phyloP scores from a whole-genome alignment of 2,329 filamentous ascomycete genomes.

The Scedosporium boydii region DNA sequence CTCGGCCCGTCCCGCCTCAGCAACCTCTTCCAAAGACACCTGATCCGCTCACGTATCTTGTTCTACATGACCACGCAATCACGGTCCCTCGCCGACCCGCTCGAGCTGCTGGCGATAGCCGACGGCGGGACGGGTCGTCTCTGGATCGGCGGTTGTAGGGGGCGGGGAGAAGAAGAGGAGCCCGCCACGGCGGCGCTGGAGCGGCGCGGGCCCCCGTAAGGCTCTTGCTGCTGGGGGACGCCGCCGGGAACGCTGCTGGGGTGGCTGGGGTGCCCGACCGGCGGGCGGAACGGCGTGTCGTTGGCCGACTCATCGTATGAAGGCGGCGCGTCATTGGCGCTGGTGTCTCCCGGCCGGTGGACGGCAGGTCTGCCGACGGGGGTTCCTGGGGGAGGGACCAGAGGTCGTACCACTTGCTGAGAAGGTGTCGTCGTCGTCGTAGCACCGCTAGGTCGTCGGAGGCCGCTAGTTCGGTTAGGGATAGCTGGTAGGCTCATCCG shows the following conservation, averaged over 20 bases:
- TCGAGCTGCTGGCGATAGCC: conserved; percentile 11
- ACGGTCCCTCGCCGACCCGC: conserved; percentile 15
- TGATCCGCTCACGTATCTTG: conserved; percentile 5
- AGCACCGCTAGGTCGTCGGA: conserved; percentile 3
- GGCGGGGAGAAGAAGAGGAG: too few relatives aligned
- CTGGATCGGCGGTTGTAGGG: background rate
- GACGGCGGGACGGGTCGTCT: conserved; percentile 13
- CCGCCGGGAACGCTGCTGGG: conserved; percentile 26
- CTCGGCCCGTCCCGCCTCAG: background rate
- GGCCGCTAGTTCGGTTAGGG: background rate
- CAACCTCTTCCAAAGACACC: background rate
- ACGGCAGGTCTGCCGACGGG: conserved; percentile 20
- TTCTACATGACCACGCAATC: conserved; percentile 39
- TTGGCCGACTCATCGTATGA: conserved; percentile 16
- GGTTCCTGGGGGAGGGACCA: conserved; percentile 27
- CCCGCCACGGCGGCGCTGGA: conserved; percentile 7
- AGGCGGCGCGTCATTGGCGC: conserved; percentile 28
- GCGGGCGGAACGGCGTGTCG: conserved; percentile 40
- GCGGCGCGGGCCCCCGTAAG: conserved; percentile 13
- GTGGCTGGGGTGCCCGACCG: conserved; percentile 40
- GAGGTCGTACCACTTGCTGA: conserved; percentile 34
- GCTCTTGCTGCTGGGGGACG: conserved; percentile 7
- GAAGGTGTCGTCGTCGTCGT: conserved; percentile 12
- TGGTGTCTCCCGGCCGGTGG: conserved; percentile 26
- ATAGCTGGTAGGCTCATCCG: background rate